phyloP scores from a whole-genome alignment of 768 basidiomycete species.

The Tulasnella sp. region DNA sequence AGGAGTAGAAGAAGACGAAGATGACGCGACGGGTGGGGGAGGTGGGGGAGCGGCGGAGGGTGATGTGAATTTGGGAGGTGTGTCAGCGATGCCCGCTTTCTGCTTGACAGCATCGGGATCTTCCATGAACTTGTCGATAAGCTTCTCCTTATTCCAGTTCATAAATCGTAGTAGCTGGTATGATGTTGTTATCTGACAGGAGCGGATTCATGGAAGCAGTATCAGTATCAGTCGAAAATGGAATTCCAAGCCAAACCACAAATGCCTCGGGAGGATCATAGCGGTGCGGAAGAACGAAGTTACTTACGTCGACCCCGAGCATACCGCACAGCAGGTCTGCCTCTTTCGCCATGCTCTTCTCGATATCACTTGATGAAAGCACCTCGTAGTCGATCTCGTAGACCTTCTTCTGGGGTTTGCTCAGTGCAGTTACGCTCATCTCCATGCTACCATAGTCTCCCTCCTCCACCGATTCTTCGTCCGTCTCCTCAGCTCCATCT shows the following conservation, averaged over 20 bases:
- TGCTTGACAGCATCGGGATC: slow-evolving; percentile 59
- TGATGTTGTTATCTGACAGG: slow-evolving; percentile 48
- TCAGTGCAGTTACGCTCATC: slow-evolving; percentile 37
- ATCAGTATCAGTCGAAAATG: neutral
- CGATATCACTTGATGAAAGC: slow-evolving; percentile 59
- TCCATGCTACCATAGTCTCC: slow-evolving; percentile 13
- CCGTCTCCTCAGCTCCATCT: slow-evolving; percentile 38
- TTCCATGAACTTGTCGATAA: slow-evolving; percentile 97
- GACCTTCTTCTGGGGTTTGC: slow-evolving; percentile 48
- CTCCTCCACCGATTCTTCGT: slow-evolving; percentile 29
- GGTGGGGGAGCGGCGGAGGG: slow-evolving; percentile 30
- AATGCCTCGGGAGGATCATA: neutral
- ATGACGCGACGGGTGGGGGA: slow-evolving; percentile 22
- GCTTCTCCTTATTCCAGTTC: slow-evolving; percentile 91
- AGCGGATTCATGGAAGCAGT: neutral
- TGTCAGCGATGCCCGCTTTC: slow-evolving; percentile 51
- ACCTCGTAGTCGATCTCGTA: slow-evolving; percentile 83
- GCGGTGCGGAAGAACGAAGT: neutral
- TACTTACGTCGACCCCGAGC: slow-evolving; percentile 77
- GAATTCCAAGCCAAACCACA: neutral
- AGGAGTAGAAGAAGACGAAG: slow-evolving; percentile 27
- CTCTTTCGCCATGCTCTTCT: slow-evolving; percentile 65
- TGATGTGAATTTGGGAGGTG: slow-evolving; percentile 7
- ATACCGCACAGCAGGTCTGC: slow-evolving; percentile 81
- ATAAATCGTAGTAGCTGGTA: slow-evolving; percentile 69